Conservation (phyloP, 768 basidiomycete species). For the Russula sp. region DNA sequence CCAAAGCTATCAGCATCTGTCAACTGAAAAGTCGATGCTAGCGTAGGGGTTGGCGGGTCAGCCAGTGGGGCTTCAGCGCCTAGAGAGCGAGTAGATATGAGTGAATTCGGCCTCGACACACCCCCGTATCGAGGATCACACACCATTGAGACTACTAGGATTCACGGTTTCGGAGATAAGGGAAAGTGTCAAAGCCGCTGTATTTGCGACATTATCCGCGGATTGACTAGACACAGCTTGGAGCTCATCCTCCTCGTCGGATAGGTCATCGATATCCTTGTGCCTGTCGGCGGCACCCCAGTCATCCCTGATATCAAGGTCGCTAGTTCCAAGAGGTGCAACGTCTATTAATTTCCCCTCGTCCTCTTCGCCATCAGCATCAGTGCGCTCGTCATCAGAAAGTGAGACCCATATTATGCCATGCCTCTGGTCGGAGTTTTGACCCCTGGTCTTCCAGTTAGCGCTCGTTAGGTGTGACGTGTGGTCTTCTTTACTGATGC, state of each 20-base stretch:
- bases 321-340: conserved; percentile 22
- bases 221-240: background rate
- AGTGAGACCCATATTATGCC: conserved; percentile 1
- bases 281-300: conserved; percentile 2
- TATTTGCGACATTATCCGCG: conserved; percentile 1
- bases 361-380: conserved; percentile 18
- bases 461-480: background rate
- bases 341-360: conserved; percentile 1
- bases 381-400: conserved; percentile 14
- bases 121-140: background rate
- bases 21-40: conserved; percentile 11
- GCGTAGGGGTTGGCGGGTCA: background rate
- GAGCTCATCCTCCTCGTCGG: conserved; percentile 14
- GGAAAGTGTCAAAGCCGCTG: background rate
- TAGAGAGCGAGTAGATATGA: background rate
- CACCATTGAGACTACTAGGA: conserved; percentile 2
- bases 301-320: conserved; percentile 19
- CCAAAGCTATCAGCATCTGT: conserved; percentile 21
- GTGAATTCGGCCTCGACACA: background rate
- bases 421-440: background rate
- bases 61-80: background rate
- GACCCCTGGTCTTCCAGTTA: background rate
- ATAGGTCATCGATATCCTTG: background rate
- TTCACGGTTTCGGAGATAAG: background rate
- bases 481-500: background rate